A percentile compares a stretch with the other conserved stretches of the same genome.
These are phyloP conservation scores for Lactarius psammicola DNA, from an alignment of 768 basidiomycete genomes.

Conservation along the genomic window DNA sequence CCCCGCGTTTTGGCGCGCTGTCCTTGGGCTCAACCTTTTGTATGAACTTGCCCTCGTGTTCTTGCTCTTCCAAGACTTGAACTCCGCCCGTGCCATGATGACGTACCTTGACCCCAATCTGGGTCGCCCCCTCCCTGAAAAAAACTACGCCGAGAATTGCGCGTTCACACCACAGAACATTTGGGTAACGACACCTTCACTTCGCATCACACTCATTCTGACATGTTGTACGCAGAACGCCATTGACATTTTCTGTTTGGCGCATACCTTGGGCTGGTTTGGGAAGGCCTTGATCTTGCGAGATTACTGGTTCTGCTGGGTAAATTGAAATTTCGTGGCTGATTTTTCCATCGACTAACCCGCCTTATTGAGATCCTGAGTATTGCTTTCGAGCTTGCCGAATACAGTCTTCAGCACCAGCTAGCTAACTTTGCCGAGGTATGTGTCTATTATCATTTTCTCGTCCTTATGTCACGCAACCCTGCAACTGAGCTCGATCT, in stretches of 20 bases:
- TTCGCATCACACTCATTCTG: constrained; percentile 1
- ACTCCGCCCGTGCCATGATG: constrained; percentile 77
- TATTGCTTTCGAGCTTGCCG: constrained; percentile 84
- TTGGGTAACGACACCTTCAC: constrained; percentile 51
- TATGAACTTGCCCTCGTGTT: constrained; percentile 85
- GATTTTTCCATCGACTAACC: constrained; percentile 23
- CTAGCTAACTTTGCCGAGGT: constrained; percentile 88
- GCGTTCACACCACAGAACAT: constrained; percentile 56
- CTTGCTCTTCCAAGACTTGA: constrained; percentile 80
- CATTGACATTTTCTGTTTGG: constrained; percentile 82
- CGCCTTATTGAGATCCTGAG: constrained; percentile 63
- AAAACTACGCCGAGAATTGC: constrained; percentile 84
- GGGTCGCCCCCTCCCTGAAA: constrained; percentile 74
- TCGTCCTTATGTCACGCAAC: constrained; percentile 20
- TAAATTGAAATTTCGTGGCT: constrained; percentile 37
- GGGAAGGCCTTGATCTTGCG: constrained; percentile 87
- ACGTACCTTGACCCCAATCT: constrained; percentile 70
- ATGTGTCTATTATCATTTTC: constrained; percentile 34
- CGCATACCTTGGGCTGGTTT: constrained; percentile 86
- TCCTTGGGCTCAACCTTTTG: constrained; percentile 77
- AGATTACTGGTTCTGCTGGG: constrained; percentile 96
- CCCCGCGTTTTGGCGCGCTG: constrained; percentile 80
- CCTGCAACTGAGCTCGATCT: constrained; percentile 28
- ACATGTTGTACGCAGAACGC: constrained; percentile 51
- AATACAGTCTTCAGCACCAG: constrained; percentile 86